Evolutionary conservation across 1,284 basidiomycete species (phyloP), one percentile per base, ranked within the genome.

Genomic region (Leccinum glutinopallens): DNA sequence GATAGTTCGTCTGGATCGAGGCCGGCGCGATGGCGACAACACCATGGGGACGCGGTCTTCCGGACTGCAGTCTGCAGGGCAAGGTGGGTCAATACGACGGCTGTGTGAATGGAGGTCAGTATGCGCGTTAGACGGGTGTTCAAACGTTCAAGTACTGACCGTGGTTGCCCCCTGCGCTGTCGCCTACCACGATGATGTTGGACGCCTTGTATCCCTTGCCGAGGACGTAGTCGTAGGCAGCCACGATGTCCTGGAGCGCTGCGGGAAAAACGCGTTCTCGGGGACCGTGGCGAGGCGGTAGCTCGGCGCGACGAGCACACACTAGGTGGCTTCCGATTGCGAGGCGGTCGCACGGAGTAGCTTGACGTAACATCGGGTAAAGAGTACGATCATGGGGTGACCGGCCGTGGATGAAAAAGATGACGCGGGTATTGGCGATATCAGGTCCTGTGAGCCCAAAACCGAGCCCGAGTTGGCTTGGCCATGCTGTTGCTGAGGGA

Each of bases 361-460:
- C 2, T 25, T 2, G 25, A 25, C 2, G 25, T 25, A 25, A 25
- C 25, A 25, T 25, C 25, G 25, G 25, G 25, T 25, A 25, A 61
- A 70, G 0, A 57, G 37, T 0, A 0, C 6, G 0, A 59, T 1
- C 2, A 64, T 60, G 54, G 75, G 74, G 54, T 75, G 73, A 0
- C 75, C 66, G 3, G 8, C 74, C 72, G 10, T 76, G 72, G 10
- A 74, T 60, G 59, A 67, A 66, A 59, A 73, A 71, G 56, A 76
- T 59, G 58, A 75, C 66, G 19, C 33, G 63, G 25, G 66, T 62
- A 9, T 68, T 15, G 5, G 60, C 62, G 5, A 29, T 46, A 2
- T 58, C 41, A 8, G 7, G 19, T 57, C 19, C 19, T 29, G 22
- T 25, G 25, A 13, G 1, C 2, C 19, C 33, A 5, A 13, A 2